Percentiles rank a stretch among this genome's conserved stretches.
Conservation (phyloP, 345 rosid genomes). For the Citrus trifoliata region DNA sequence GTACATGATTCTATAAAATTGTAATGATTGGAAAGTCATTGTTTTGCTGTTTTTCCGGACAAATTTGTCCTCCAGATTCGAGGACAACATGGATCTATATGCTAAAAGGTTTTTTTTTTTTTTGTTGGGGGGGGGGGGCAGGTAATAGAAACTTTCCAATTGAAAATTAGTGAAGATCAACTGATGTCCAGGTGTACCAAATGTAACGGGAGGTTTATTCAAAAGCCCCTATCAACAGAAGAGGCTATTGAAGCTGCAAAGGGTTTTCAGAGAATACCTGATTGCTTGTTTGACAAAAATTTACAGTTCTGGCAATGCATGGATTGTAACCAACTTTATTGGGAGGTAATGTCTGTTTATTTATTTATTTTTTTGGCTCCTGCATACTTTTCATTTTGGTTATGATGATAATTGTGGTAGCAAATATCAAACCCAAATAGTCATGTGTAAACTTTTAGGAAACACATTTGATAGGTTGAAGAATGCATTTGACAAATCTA, state of each 20-base stretch:
- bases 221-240: slow-evolving; percentile 72
- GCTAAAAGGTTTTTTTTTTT: slow-evolving; percentile 8
- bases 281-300: slow-evolving; percentile 78
- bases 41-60: not conserved
- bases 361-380: not conserved
- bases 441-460: not conserved
- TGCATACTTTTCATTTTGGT: not conserved
- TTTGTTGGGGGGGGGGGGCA: slow-evolving; percentile 7
- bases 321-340: slow-evolving; percentile 92
- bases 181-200: slow-evolving; percentile 95
- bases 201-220: slow-evolving; percentile 91
- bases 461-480: not conserved
- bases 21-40: not conserved
- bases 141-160: slow-evolving; percentile 70
- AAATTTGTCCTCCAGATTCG: not conserved
- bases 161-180: slow-evolving; percentile 66
- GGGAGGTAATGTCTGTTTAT: slow-evolving; percentile 64
- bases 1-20: not conserved
- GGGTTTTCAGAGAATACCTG: slow-evolving; percentile 88
- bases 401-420: not conserved
- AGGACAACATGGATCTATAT: not conserved
- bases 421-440: not conserved
- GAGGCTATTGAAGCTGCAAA: slow-evolving; percentile 94
- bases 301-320: slow-evolving; percentile 96
- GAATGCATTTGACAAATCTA: not conserved